phyloP scores from a whole-genome alignment of 1,284 basidiomycete species.

The Phellinidium pouzarii region DNA sequence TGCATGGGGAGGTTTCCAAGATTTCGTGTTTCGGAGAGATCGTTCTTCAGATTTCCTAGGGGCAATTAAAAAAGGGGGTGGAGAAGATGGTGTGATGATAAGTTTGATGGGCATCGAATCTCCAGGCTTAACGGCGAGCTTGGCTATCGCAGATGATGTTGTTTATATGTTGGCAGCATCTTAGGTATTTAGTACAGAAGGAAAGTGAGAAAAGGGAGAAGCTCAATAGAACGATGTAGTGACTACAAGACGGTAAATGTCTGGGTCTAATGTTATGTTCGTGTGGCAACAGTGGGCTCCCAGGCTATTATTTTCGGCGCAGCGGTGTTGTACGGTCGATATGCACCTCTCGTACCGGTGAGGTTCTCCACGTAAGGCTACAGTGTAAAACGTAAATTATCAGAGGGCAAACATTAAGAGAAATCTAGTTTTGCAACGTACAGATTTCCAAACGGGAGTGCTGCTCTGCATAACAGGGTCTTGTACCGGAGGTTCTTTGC shows the following conservation, averaged over 20 bases:
- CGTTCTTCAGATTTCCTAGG: conserved; percentile 30
- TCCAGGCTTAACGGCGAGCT: conserved; percentile 67
- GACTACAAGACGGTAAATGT: not conserved
- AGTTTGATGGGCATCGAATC: conserved; percentile 75
- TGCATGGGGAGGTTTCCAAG: conserved; percentile 73
- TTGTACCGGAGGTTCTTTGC: conserved; percentile 68
- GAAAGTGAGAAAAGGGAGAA: not conserved
- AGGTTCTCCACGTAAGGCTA: conserved; percentile 84
- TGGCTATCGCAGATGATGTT: conserved; percentile 69
- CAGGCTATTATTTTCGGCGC: conserved; percentile 77
- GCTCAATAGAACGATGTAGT: not conserved
- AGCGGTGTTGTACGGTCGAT: conserved; percentile 81
- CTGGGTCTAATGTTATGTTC: conserved; percentile 29
- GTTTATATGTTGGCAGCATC: conserved; percentile 43
- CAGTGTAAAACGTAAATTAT: no score
- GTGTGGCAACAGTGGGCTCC: conserved; percentile 66
- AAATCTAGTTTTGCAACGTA: conserved; percentile 50
- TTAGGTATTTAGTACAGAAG: not conserved
- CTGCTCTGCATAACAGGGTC: conserved; percentile 66
- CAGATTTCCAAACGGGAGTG: conserved; percentile 77
- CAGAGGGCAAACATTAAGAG: no score
- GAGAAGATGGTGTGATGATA: conserved; percentile 48
- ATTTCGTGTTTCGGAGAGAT: conserved; percentile 70
- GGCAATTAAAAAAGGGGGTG: conserved; percentile 17
- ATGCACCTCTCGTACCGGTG: conserved; percentile 87